Base-by-base conservation (phyloP, 208 protist genomes). In the Naegleria gruberi region DNA sequence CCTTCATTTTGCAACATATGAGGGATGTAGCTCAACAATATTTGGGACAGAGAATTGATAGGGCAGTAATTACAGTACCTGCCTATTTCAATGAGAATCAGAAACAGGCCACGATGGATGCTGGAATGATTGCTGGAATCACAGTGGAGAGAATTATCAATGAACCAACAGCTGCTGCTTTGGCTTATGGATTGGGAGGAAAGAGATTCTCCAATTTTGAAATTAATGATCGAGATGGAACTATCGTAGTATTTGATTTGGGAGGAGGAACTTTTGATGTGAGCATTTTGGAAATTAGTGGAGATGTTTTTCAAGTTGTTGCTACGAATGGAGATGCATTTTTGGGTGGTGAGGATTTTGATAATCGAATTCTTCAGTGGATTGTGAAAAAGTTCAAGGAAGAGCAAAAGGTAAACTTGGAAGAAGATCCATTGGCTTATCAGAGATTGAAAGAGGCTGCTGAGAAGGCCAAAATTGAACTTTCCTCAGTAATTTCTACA, bases 241-340 rank as follows among this genome's bases (percentile, higher is more conserved):
- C 94, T 89, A 91, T 97, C 37, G 91, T 97, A 5, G 93, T 97
- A 77, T 97, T 94, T 90, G 96, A 97, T 91, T 89, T 98, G 30
- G 97, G 96, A 34, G 91, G 98, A 85, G 94, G 98, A 34, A 94
- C 94, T 51, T 97, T 98, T 91, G 97, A 98, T 26, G 95, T 97
- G 55, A 96, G 96, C 89, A 95, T 98, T 90, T 97, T 98, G 90
- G 96, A 97, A 93, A 98, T 99, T 45, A 95, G 98, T 86, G 96
- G 98, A 57, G 99, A 98, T 55, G 96, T 96, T 81, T 98, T 99
- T 95, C 99, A 99, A 93, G 98, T 99, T 23, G 94, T 96, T 90
- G 93, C 95, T 85, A 99, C 98, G 43, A 99, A 99, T 93, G 98
- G 98, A 86, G 98, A 99, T 93, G 99, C 99, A 34, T 98, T 99